phyloP scores from a whole-genome alignment of 2,329 filamentous ascomycete genomes.

The Hyphodiscus sp. region DNA sequence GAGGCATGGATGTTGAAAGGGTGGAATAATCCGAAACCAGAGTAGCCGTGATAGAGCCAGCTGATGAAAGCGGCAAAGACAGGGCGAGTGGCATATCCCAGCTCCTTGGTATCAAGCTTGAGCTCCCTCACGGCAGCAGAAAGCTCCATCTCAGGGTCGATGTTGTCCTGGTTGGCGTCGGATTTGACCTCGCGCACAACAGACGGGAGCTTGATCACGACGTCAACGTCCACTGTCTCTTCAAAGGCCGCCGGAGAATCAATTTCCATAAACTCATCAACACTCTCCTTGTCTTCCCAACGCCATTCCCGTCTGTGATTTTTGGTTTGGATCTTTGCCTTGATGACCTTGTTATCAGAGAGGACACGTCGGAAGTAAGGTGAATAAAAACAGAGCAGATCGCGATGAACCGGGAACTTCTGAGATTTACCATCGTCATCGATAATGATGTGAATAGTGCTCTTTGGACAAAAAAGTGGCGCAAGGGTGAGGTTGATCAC shows the following conservation, averaged over 20 bases:
- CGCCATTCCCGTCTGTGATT: not conserved
- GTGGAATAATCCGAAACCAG: not conserved
- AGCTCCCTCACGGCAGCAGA: not conserved
- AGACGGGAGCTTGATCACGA: no score
- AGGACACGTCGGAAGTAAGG: conserved; percentile 4
- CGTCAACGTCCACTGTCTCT: no score
- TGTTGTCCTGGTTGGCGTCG: conserved; percentile 9
- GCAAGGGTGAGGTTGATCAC: not conserved
- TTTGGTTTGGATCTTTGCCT: not conserved
- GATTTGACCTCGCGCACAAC: not conserved
- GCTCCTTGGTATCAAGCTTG: not conserved
- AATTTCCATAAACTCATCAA: no score
- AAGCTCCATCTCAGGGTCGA: conserved; percentile 1
- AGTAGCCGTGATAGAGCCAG: conserved; percentile 8
- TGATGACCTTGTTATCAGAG: not conserved
- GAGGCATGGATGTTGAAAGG: no score
- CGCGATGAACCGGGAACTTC: conserved; percentile 3
- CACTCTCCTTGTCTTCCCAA: not conserved
- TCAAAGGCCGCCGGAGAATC: no score
- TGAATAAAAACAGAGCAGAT: conserved; percentile 7
- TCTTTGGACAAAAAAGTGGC: not conserved
- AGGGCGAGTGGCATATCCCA: not conserved
- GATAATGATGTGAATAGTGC: not conserved
- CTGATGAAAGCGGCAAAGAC: conserved; percentile 4
- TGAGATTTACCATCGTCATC: no score